These are phyloP conservation scores for Asclepias syriaca DNA, from an alignment of 257 asterid species.

Conservation along the genomic window DNA sequence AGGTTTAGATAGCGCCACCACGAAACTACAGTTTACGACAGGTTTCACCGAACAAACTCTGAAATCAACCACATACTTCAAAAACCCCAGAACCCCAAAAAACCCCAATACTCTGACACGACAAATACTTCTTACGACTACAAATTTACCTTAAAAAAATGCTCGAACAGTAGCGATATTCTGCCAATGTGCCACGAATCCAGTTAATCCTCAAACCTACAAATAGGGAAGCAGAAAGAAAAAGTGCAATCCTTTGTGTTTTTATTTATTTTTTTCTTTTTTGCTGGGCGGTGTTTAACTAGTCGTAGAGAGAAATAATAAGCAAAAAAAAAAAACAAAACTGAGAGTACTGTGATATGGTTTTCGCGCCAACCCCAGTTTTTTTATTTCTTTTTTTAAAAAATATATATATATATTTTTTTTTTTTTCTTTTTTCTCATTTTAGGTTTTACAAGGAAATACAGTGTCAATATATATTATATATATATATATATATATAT, in stretches of 20 bases:
- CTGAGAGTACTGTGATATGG: too few species aligned
- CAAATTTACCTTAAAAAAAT: neutral
- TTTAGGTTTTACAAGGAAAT: too few species aligned
- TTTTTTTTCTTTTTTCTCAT: neutral
- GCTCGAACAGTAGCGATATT: neutral
- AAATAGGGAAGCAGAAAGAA: neutral
- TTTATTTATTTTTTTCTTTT: too few species aligned
- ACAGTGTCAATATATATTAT: too few species aligned
- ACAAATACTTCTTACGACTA: neutral
- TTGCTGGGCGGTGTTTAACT: too few species aligned
- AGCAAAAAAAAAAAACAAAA: too few species aligned
- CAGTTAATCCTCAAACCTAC: neutral
- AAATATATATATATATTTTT: too few species aligned
- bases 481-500: too few species aligned
- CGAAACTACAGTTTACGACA: neutral
- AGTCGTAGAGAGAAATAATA: too few species aligned
- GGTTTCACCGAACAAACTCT: neutral
- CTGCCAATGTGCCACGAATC: neutral
- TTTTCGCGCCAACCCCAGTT: too few species aligned
- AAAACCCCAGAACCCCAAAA: too few species aligned
- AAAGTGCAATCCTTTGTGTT: neutral
- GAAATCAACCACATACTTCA: neutral
- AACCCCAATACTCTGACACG: neutral
- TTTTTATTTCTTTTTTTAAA: neutral
- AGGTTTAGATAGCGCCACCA: neutral